These are phyloP conservation scores for Plasmodium falciparum DNA, from an alignment of 169 alveolate species.

Conservation along the genomic window DNA sequence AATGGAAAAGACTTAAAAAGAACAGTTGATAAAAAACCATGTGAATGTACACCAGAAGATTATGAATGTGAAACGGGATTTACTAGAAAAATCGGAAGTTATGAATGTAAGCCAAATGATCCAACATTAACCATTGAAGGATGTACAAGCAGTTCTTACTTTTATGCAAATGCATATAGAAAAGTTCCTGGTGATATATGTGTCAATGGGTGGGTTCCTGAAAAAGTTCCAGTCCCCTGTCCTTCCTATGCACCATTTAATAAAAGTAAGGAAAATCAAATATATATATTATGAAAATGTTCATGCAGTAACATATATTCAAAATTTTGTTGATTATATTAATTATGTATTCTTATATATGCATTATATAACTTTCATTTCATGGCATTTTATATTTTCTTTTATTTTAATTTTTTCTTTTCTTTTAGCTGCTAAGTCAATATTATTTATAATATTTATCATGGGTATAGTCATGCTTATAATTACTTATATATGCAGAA, in stretches of 20 bases:
- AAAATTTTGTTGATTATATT: no score
- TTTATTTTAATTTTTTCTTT: slow-evolving; percentile 1
- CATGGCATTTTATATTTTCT: neutral
- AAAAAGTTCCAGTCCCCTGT: slow-evolving; percentile 93
- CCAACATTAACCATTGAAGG: slow-evolving; percentile 82
- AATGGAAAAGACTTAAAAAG: slow-evolving; percentile 97
- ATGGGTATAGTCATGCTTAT: slow-evolving; percentile 72
- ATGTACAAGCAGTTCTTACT: slow-evolving; percentile 84
- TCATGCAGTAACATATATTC: no score
- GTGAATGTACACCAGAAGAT: slow-evolving; percentile 97
- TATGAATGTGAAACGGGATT: slow-evolving; percentile 98
- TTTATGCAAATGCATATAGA: slow-evolving; percentile 93
- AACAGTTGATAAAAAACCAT: slow-evolving; percentile 89
- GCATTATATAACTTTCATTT: neutral
- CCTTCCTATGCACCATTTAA: slow-evolving; percentile 91
- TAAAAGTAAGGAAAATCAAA: slow-evolving; percentile 63
- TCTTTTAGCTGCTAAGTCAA: slow-evolving; percentile 64
- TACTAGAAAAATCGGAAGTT: slow-evolving; percentile 89
- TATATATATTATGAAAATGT: neutral
- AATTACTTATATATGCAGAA: slow-evolving; percentile 71
- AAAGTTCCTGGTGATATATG: slow-evolving; percentile 98
- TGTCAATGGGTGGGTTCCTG: slow-evolving; percentile 96
- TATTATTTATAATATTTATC: slow-evolving; percentile 55
- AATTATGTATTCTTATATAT: no score
- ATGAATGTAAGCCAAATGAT: slow-evolving; percentile 88